A percentile compares a stretch with the other conserved stretches of the same genome.
Evolutionary conservation across 805 yeast genomes (phyloP).

Genomic region (Lachancea mirantina): DNA sequence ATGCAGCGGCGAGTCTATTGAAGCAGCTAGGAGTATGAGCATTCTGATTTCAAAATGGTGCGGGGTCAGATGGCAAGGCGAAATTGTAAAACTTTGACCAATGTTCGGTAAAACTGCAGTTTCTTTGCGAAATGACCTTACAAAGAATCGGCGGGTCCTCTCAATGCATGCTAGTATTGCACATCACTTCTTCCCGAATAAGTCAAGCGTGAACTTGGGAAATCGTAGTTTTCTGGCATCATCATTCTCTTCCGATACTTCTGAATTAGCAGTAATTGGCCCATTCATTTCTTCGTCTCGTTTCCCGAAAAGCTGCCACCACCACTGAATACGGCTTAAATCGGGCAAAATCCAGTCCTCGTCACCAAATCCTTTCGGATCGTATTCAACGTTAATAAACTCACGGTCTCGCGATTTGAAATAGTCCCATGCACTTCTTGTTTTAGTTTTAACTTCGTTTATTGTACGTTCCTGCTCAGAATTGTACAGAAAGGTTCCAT

Average conservation of each 20-base stretch:
- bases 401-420: constrained; percentile 69
- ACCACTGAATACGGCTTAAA: constrained; percentile 55
- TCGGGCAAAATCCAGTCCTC: constrained; percentile 45
- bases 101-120: neutral
- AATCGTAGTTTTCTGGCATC: constrained; percentile 4
- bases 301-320: constrained; percentile 81
- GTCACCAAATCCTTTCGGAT: constrained; percentile 20
- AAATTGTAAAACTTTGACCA: constrained; percentile 25
- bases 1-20: constrained; percentile 54
- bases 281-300: constrained; percentile 59
- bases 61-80: constrained; percentile 53
- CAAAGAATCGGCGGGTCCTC: neutral
- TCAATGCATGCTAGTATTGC: neutral
- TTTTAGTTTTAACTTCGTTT: constrained; percentile 37
- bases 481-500: constrained; percentile 81
- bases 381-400: constrained; percentile 50
- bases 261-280: neutral
- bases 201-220: constrained; percentile 21
- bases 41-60: constrained; percentile 66
- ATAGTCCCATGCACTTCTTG: constrained; percentile 90
- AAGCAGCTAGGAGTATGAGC: constrained; percentile 53
- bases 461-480: constrained; percentile 55
- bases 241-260: constrained; percentile 7
- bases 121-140: constrained; percentile 1
- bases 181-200: constrained; percentile 17